A percentile compares a stretch with the other conserved stretches of the same genome.
phyloP scores from a whole-genome alignment of 225 moss, liverwort and hornwort species.

The Rhytidiadelphus loreus region DNA sequence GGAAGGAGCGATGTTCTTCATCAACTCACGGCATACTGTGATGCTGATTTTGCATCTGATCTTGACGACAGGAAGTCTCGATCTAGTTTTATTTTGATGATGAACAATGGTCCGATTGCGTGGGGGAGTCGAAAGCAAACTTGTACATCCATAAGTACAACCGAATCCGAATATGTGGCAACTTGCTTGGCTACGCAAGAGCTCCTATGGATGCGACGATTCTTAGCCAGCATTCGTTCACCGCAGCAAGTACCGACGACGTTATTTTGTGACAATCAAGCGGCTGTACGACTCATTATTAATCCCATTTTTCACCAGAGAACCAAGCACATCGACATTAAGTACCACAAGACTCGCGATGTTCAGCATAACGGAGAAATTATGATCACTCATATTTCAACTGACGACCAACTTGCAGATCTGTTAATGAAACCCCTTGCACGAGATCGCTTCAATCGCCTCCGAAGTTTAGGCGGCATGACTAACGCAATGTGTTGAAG shows the following conservation, averaged over 20 bases:
- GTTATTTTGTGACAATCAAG: no score
- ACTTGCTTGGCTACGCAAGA: not conserved
- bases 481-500: no score
- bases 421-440: accelerated
- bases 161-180: not conserved
- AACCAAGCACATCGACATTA: no score
- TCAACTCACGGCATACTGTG: not conserved
- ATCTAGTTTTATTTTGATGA: not conserved
- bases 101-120: not conserved
- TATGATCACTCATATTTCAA: accelerated
- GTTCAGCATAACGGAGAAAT: no score
- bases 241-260: accelerated
- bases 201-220: not conserved
- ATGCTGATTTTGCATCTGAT: not conserved
- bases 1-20: not conserved
- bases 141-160: not conserved
- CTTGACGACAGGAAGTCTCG: not conserved
- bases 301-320: no score
- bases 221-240: accelerated
- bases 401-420: no score
- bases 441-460: no score
- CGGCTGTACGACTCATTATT: accelerated
- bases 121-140: not conserved
- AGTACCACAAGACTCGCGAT: no score
- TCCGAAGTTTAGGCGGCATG: no score